Evolutionary conservation across 306 rosid genomes (phyloP).

Genomic region (Argentina anserina): DNA sequence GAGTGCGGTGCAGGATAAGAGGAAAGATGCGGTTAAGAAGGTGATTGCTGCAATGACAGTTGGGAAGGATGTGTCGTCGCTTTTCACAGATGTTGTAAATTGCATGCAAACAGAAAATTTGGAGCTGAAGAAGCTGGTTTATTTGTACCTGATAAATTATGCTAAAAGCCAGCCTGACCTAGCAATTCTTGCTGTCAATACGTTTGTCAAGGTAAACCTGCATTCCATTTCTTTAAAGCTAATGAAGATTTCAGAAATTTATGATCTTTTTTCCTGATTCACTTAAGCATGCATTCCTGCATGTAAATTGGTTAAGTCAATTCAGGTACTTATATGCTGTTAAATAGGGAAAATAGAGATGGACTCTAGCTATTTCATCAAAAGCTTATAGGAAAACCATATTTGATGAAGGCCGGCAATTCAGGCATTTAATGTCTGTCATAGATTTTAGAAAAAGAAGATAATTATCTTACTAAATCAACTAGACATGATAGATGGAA

Average conservation of each 20-base stretch:
- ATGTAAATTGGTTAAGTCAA: background rate
- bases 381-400: background rate
- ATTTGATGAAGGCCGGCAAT: background rate
- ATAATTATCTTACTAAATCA: constrained; percentile 1
- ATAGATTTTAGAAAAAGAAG: background rate
- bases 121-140: constrained; percentile 95
- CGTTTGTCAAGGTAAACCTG: constrained; percentile 88
- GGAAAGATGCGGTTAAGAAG: constrained; percentile 99
- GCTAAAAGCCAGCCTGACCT: constrained; percentile 99
- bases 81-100: constrained; percentile 95
- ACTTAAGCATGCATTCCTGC: background rate
- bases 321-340: background rate
- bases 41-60: constrained; percentile 99
- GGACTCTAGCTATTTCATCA: background rate
- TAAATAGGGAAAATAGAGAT: background rate
- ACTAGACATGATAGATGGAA: too few relatives aligned
- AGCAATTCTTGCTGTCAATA: constrained; percentile 95
- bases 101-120: constrained; percentile 99
- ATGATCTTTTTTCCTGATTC: background rate
- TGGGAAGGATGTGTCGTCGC: constrained; percentile 96
- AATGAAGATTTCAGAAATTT: background rate
- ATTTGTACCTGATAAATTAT: constrained; percentile 88
- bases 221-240: constrained; percentile 14
- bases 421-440: too few relatives aligned
- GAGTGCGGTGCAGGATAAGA: constrained; percentile 66